phyloP scores from a whole-genome alignment of 257 asterid species.

The Primulina tabacum region DNA sequence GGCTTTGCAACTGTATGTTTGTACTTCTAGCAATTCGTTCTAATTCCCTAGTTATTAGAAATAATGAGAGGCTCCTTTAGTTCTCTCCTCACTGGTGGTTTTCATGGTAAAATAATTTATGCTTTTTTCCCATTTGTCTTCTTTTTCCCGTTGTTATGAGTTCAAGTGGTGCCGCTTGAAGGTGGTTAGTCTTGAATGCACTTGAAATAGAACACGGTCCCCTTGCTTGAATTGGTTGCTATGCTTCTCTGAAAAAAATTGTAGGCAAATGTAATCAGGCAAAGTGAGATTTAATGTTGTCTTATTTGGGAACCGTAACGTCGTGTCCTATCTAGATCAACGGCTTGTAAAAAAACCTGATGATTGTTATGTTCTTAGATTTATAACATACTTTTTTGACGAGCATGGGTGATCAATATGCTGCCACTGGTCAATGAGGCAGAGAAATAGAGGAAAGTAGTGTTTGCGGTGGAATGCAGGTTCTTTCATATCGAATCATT shows the following conservation, averaged over 20 bases:
- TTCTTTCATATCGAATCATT: slow-evolving; percentile 10
- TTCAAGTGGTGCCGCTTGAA: not conserved
- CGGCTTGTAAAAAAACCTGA: too few relatives aligned
- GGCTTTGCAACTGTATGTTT: slow-evolving; percentile 18
- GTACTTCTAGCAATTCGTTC: slow-evolving; percentile 16
- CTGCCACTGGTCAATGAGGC: not conserved
- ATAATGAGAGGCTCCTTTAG: not conserved
- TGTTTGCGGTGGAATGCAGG: not conserved
- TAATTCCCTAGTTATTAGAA: slow-evolving; percentile 15
- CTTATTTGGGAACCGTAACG: too few relatives aligned
- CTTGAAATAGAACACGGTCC: too few relatives aligned
- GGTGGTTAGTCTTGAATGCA: not conserved
- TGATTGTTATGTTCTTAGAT: not conserved
- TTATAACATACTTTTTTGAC: not conserved
- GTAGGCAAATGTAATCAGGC: too few relatives aligned
- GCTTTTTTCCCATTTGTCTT: too few relatives aligned
- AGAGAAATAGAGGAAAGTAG: not conserved
- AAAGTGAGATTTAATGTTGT: too few relatives aligned
- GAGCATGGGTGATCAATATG: not conserved
- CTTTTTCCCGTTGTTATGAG: too few relatives aligned
- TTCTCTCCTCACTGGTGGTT: not conserved
- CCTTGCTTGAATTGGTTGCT: too few relatives aligned
- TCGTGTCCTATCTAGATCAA: too few relatives aligned
- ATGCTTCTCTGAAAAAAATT: too few relatives aligned
- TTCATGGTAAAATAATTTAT: not conserved